Conservation (phyloP, 257 asterid species). For the Rubia yunnanensis region DNA sequence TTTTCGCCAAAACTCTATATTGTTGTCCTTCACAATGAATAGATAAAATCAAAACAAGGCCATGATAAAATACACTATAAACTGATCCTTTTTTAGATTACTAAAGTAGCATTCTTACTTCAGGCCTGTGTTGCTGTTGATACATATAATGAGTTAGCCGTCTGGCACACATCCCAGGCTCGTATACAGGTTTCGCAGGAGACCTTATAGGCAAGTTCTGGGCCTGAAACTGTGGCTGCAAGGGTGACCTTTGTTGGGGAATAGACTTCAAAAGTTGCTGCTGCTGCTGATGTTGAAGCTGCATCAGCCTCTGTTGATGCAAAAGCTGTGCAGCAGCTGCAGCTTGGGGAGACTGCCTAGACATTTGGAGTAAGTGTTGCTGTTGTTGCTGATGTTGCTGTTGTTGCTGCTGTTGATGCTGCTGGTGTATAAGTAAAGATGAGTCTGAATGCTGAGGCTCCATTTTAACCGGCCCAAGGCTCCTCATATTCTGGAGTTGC, state of each 20-base stretch:
- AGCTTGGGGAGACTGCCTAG: conserved; percentile 42
- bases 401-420: conserved; percentile 36
- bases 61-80: neutral
- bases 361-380: conserved; percentile 26
- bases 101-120: conserved; percentile 34
- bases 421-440: conserved; percentile 59
- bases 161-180: conserved; percentile 97
- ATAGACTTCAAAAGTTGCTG: conserved; percentile 66
- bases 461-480: conserved; percentile 57
- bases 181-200: conserved; percentile 65
- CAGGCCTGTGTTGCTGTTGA: conserved; percentile 96
- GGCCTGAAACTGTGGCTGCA: conserved; percentile 53
- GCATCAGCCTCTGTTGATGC: conserved; percentile 78
- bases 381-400: conserved; percentile 56
- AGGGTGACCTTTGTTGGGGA: conserved; percentile 75
- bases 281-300: conserved; percentile 69
- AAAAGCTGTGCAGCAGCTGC: conserved; percentile 72
- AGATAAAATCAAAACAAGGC: neutral
- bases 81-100: neutral
- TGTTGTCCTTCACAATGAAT: conserved; percentile 63
- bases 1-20: conserved; percentile 83
- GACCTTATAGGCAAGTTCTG: conserved; percentile 58
- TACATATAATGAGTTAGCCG: conserved; percentile 91
- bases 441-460: conserved; percentile 73
- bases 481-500: conserved; percentile 51